A percentile compares a stretch with the other conserved stretches of the same genome.
Conservation (phyloP, 2,329 filamentous ascomycete genomes). For the Fusarium siculi region DNA sequence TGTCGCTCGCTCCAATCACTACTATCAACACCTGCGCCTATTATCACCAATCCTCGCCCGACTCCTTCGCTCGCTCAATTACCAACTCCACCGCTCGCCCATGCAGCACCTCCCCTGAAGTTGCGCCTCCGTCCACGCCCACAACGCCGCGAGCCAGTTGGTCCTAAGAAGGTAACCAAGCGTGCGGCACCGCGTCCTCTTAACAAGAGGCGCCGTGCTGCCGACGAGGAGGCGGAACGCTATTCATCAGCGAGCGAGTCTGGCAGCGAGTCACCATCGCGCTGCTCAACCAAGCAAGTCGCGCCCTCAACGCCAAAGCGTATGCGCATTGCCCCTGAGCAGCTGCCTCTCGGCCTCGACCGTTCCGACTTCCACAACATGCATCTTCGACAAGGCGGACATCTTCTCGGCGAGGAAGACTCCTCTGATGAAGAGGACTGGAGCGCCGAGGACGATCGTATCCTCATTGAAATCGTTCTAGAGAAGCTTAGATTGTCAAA, state of each 20-base stretch:
- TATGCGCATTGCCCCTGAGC: conserved; percentile 68
- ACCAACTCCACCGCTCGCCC: conserved; percentile 66
- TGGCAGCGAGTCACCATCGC: conserved; percentile 45
- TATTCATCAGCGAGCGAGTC: conserved; percentile 53
- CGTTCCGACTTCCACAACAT: conserved; percentile 66
- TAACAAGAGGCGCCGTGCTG: conserved; percentile 64
- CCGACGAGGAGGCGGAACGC: conserved; percentile 59
- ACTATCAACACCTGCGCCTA: conserved; percentile 54
- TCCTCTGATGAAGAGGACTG: conserved; percentile 63
- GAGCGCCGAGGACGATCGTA: conserved; percentile 71
- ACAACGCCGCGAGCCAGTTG: conserved; percentile 47
- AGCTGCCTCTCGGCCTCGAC: conserved; percentile 69
- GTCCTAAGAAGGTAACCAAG: conserved; percentile 62
- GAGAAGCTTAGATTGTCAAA: conserved; percentile 73
- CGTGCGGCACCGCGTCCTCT: conserved; percentile 58
- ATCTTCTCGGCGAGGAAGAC: conserved; percentile 52
- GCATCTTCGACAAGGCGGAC: conserved; percentile 44
- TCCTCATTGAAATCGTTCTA: conserved; percentile 74
- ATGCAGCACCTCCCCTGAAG: conserved; percentile 63
- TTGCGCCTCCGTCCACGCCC: conserved; percentile 64
- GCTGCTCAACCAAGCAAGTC: conserved; percentile 29
- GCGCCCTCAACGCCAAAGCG: conserved; percentile 68
- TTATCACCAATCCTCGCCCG: conserved; percentile 51
- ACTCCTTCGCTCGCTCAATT: conserved; percentile 51
- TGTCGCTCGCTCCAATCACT: conserved; percentile 71